Evolutionary conservation across 2,329 filamentous ascomycete species (phyloP).

Genomic region (Cyphellophora europaea): DNA sequence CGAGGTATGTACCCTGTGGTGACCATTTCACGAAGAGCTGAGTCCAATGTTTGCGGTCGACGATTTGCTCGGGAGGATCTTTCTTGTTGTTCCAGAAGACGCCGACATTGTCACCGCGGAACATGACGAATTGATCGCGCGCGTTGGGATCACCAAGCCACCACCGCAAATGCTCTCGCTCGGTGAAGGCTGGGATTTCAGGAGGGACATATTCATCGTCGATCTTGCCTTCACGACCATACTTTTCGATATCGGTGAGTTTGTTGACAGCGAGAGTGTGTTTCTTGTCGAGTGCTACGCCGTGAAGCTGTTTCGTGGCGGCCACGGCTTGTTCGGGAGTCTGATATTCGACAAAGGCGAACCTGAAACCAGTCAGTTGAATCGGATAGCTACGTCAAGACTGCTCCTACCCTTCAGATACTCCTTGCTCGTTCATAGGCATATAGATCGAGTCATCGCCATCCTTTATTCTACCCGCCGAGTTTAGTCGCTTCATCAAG

Average conservation of each 20-base stretch:
- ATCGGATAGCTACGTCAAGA: no score
- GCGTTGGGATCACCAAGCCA: constrained; percentile 85
- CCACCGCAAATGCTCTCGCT: constrained; percentile 90
- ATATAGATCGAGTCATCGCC: constrained; percentile 85
- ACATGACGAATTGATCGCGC: constrained; percentile 93
- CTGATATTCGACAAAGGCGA: constrained; percentile 94
- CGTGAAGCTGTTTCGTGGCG: constrained; percentile 80
- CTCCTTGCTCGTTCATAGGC: constrained; percentile 80
- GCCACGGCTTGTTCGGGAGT: constrained; percentile 81
- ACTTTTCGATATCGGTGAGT: constrained; percentile 94
- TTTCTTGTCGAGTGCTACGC: constrained; percentile 86
- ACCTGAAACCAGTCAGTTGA: constrained; percentile 43
- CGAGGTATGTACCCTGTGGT: constrained; percentile 84
- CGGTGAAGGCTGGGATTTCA: constrained; percentile 70
- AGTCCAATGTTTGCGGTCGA: constrained; percentile 93
- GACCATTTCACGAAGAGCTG: constrained; percentile 98
- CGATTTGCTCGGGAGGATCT: constrained; percentile 75
- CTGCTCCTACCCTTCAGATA: constrained; percentile 75
- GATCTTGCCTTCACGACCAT: constrained; percentile 84
- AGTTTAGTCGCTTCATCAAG: constrained; percentile 82
- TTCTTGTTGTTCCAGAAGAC: constrained; percentile 99
- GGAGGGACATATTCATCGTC: constrained; percentile 84
- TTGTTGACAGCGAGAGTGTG: constrained; percentile 96
- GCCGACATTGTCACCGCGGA: constrained; percentile 80
- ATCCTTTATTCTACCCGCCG: constrained; percentile 60